Conservation (phyloP, 306 rosid genomes). For the Cicer yamashitae region DNA sequence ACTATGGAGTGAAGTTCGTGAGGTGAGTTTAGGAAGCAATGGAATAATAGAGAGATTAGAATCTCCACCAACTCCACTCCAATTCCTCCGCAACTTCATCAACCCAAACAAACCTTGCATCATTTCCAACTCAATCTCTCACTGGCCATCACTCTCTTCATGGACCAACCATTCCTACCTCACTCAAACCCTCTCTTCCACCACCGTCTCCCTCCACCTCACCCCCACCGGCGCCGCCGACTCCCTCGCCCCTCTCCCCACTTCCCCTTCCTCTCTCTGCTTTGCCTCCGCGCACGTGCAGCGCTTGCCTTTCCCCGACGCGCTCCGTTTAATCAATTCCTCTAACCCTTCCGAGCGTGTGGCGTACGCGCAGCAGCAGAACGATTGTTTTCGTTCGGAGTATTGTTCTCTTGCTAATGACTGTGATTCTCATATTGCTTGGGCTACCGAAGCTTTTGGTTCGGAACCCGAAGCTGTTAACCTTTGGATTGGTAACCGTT, state of each 20-base stretch:
- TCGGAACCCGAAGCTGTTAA: conserved; percentile 76
- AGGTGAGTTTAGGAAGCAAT: conserved; percentile 62
- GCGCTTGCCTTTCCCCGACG: conserved; percentile 46
- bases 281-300: conserved; percentile 56
- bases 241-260: conserved; percentile 50
- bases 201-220: conserved; percentile 76
- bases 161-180: conserved; percentile 69
- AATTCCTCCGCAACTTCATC: conserved; percentile 65
- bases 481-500: conserved; percentile 75
- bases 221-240: conserved; percentile 83
- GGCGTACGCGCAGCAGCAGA: conserved; percentile 85
- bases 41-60: conserved; percentile 56
- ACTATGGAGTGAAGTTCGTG: conserved; percentile 78
- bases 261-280: conserved; percentile 43
- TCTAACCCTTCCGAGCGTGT: conserved; percentile 40
- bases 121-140: conserved; percentile 66
- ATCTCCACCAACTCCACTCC: conserved; percentile 62
- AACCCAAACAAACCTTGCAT: conserved; percentile 81
- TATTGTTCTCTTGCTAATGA: conserved; percentile 62
- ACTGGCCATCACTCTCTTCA: conserved; percentile 75
- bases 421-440: conserved; percentile 63
- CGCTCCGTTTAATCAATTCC: conserved; percentile 48
- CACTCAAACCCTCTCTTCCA: conserved; percentile 56
- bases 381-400: conserved; percentile 74
- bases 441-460: conserved; percentile 79